phyloP scores from a whole-genome alignment of 345 rosid genomes.

The Cardamine resedifolia region DNA sequence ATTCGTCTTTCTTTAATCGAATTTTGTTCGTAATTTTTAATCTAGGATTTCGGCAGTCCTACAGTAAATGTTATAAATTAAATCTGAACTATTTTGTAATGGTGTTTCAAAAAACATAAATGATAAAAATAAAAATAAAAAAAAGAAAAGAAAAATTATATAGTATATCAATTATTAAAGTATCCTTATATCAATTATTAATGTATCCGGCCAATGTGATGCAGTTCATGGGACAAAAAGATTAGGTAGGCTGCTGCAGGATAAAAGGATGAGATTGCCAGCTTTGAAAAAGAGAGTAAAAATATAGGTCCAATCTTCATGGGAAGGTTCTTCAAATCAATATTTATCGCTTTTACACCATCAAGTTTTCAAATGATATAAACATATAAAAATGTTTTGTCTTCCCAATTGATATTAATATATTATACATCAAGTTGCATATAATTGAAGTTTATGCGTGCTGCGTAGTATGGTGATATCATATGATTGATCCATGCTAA shows the following conservation, averaged over 20 bases:
- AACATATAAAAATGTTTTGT: neutral
- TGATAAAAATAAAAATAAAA: too few species aligned
- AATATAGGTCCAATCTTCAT: conserved; percentile 10
- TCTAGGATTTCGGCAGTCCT: too few species aligned
- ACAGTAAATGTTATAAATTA: too few species aligned
- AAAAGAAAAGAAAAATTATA: neutral
- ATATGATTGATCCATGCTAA: conserved; percentile 16
- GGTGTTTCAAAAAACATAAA: too few species aligned
- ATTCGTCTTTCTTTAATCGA: too few species aligned
- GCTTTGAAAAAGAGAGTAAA: conserved; percentile 22
- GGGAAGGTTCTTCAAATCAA: conserved; percentile 31
- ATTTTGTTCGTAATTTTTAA: too few species aligned
- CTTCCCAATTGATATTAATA: conserved; percentile 11
- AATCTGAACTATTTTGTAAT: too few species aligned
- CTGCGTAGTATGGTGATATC: conserved; percentile 29
- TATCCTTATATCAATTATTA: neutral
- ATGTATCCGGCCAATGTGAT: neutral
- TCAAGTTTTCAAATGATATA: neutral
- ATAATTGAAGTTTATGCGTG: conserved; percentile 29
- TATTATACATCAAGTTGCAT: conserved; percentile 25
- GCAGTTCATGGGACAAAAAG: conserved; percentile 25
- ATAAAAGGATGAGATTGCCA: conserved; percentile 38
- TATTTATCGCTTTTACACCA: conserved; percentile 18
- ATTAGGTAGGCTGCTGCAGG: conserved; percentile 30
- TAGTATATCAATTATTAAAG: neutral